Evolutionary conservation across 495 filamentous ascomycete genomes (phyloP), one percentile per base, ranked within the genome.

Genomic region (Hamigera avellanea): DNA sequence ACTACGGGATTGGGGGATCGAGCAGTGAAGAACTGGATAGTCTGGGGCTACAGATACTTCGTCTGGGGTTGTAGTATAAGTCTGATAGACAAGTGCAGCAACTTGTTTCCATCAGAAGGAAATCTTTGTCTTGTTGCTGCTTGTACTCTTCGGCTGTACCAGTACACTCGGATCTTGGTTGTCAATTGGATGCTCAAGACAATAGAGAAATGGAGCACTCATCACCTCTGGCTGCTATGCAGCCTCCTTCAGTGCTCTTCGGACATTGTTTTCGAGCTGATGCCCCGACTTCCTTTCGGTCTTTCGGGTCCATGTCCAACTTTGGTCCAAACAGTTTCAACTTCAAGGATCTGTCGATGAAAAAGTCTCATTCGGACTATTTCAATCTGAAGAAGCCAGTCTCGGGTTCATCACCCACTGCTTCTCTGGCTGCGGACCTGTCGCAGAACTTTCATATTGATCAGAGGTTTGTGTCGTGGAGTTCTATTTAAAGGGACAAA

Each of bases 381-480:
- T 94, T 89, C 64, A 93, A 93, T 64, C 72, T 64, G 42, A 58
- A 81, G 45, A 81, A 82, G 47, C 68, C 75, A 16, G 64, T 86
- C 39, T 76, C 77, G 35, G 85, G 86, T 17, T 93, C 91, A 6
- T 98, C 91, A 26, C 91, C 91, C 7, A 83, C 85, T 19, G 76
- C 85, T 2, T 91, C 83, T 49, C 62, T 98, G 42, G 89, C 86
- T 14, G 86, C 86, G 30, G 91, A 96, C 57, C 70, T 95, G 46
- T 95, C 87, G 30, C 86, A 93, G 55, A 98, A 95, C 66, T 94
- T 96, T 49, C 86, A 86, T 45, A 79, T 94, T 50, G 87, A 94
- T 53, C 79, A 80, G 45, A 93, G 86, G 88, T 94, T 56, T 58
- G 67, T 42, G 33, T 33, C 25, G 35, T 27, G 13, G 9, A 15